Evolutionary conservation across 345 rosid species (phyloP), one percentile per base, ranked within the genome.

Genomic region (Moricandia arvensis): DNA sequence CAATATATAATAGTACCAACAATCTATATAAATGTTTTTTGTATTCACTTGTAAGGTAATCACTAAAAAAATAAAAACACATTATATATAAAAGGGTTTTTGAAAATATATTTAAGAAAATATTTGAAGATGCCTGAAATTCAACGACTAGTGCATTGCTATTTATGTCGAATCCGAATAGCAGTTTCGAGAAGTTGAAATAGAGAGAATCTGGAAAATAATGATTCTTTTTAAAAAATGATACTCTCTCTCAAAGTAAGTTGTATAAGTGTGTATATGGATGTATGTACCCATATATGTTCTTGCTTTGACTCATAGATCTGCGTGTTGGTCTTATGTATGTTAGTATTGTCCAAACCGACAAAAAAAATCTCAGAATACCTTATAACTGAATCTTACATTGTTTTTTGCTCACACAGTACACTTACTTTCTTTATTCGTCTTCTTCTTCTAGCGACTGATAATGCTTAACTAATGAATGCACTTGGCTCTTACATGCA

Each of bases 301-400:
- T 60, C 54, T 27, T 66, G 51, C 79, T 60, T 75, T 68, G 38
- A 47, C 41, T 59, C 55, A 33, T 66, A 9, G 18, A 21, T 21
- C 29, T 47, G 31, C 30, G 62, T 59, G 26, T 35, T 59, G 15
- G 43, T 75, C 74, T 68, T 16, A 35, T 45, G 55, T 51, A 35
- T 45, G 63, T 51, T 67, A 16, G 79, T 75, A 58, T 75, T 59
- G 61, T 59, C 67, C 38, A 41, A 33, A 11, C 13, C 57, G 71
- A 73, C 71, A 73, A 73, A 73, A 73, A 73, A 63, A 63, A 2
- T 72, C 69, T 63, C 69, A 34, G 8, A 63, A 15, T 53, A 51
- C 41, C 63, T 63, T 37, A 10, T 51, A 21, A 26, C 69, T 27
- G 26, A 27, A 8, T 49, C 63, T 72, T 51, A 15, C 68, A 17